Evolutionary conservation across 2,329 filamentous ascomycete species (phyloP), one percentile per base, ranked within the genome.

Genomic region (Trichophyton verrucosum): DNA sequence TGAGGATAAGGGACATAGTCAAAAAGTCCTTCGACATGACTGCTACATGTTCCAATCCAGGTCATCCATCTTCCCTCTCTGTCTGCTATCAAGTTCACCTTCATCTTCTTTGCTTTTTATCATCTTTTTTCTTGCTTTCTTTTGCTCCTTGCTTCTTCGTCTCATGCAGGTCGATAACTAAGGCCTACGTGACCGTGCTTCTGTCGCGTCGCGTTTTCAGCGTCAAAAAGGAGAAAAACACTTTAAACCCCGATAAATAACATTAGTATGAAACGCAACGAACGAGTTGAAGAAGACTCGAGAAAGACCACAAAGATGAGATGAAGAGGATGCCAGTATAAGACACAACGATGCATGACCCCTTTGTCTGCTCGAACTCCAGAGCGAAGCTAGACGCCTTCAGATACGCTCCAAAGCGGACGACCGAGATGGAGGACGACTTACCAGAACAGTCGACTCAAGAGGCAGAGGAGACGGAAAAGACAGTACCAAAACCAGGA

Each of bases 341-440:
- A 47, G 9, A 47, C 17, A 22, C 57, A 46, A 62, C 60, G 59
- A 38, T 57, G 24, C 59, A 60, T 17, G 58, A 62, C 40, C 58
- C 53, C 17, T 61, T 61, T 51, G 40, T 65, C 20, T 66, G 62
- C 20, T 57, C 62, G 24, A 73, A 57, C 72, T 76, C 66, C 69
- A 72, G 62, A 73, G 75, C 64, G 61, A 69, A 59, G 70, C 71
- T 65, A 73, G 75, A 67, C 73, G 71, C 65, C 69, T 75, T 65
- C 44, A 59, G 64, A 40, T 64, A 65, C 61, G 60, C 49, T 17
- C 49, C 22, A 13, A 53, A n/a, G 49, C 33, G 33, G 9, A 8
- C n/a, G 46, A 15, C 22, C n/a, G 46, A 51, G 22, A 27, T 38
- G 53, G 53, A 56, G 40, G 55, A 57, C 9, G 38, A 57, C 11